These are phyloP conservation scores for Apiosordaria backusii DNA, from an alignment of 495 filamentous ascomycete species.

Conservation along the genomic window DNA sequence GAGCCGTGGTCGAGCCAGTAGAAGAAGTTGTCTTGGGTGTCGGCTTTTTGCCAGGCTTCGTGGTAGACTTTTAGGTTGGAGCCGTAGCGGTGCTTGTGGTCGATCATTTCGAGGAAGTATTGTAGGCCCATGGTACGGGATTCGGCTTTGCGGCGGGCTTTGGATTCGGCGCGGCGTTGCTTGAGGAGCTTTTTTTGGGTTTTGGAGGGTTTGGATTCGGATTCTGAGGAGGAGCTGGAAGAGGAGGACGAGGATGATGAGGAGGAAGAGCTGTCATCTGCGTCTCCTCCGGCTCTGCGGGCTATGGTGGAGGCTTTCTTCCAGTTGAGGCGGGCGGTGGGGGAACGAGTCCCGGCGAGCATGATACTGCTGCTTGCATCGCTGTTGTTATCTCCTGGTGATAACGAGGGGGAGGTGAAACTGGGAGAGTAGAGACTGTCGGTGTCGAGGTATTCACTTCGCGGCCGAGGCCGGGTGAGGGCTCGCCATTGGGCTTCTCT, in stretches of 20 bases:
- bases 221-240: slow-evolving; percentile 30
- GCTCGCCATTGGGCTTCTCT: slow-evolving; percentile 61
- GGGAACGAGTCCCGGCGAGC: slow-evolving; percentile 17
- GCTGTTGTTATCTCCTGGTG: background rate
- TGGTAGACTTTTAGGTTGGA: slow-evolving; percentile 83
- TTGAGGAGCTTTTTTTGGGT: slow-evolving; percentile 36
- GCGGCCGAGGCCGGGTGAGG: slow-evolving; percentile 47
- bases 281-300: slow-evolving; percentile 62
- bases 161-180: slow-evolving; percentile 44
- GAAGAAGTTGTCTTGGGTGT: slow-evolving; percentile 84
- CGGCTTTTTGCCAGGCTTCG: slow-evolving; percentile 69
- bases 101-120: slow-evolving; percentile 94
- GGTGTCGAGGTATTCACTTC: slow-evolving; percentile 19
- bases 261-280: slow-evolving; percentile 41
- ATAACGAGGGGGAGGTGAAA: background rate
- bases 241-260: slow-evolving; percentile 20
- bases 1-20: slow-evolving; percentile 91
- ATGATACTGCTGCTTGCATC: slow-evolving; percentile 1
- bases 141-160: slow-evolving; percentile 46
- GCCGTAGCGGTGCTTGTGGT: slow-evolving; percentile 84
- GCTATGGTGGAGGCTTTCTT: slow-evolving; percentile 67
- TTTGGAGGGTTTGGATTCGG: slow-evolving; percentile 27
- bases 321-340: slow-evolving; percentile 65
- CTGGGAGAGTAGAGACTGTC: slow-evolving; percentile 7
- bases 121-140: slow-evolving; percentile 81